phyloP scores from a whole-genome alignment of 768 basidiomycete species.

The Rhodotorula paludigena region DNA sequence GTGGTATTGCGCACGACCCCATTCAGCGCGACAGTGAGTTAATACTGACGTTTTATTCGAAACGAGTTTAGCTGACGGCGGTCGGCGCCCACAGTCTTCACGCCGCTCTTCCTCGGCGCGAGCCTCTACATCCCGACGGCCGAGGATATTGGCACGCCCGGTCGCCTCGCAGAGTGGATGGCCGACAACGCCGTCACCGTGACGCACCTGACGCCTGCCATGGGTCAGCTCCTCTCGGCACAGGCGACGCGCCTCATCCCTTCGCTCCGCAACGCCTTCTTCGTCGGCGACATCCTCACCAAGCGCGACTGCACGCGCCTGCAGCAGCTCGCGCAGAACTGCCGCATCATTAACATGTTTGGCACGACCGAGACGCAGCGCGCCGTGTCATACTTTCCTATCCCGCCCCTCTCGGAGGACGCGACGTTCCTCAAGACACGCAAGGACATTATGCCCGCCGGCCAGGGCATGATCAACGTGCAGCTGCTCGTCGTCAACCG shows the following conservation, averaged over 20 bases:
- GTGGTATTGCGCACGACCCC: constrained; percentile 97
- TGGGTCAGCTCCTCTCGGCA: constrained; percentile 96
- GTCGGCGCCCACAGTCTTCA: constrained; percentile 72
- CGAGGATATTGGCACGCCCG: constrained; percentile 95
- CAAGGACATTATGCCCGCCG: constrained; percentile 97
- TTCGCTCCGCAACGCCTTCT: constrained; percentile 83
- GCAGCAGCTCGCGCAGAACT: constrained; percentile 85
- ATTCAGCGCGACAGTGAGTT: constrained; percentile 97
- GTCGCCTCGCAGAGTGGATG: constrained; percentile 98
- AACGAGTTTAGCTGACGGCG: neutral
- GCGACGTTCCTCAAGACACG: constrained; percentile 85
- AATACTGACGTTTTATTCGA: neutral
- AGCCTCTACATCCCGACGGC: constrained; percentile 90
- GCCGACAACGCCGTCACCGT: constrained; percentile 80
- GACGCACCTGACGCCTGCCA: constrained; percentile 97
- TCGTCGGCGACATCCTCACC: constrained; percentile 97
- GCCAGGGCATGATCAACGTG: constrained; percentile 94
- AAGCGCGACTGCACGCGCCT: constrained; percentile 95
- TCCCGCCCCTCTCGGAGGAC: constrained; percentile 76
- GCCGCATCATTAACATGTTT: constrained; percentile 98
- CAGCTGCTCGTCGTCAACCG: constrained; percentile 95
- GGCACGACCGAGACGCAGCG: constrained; percentile 99
- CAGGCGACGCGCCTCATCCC: constrained; percentile 77
- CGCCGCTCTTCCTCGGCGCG: constrained; percentile 94
- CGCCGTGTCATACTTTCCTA: constrained; percentile 92